Percentiles rank a stretch among this genome's conserved stretches.
These are phyloP conservation scores for Thielaviopsis populi DNA, from an alignment of 2,329 filamentous ascomycete genomes.

Conservation along the genomic window DNA sequence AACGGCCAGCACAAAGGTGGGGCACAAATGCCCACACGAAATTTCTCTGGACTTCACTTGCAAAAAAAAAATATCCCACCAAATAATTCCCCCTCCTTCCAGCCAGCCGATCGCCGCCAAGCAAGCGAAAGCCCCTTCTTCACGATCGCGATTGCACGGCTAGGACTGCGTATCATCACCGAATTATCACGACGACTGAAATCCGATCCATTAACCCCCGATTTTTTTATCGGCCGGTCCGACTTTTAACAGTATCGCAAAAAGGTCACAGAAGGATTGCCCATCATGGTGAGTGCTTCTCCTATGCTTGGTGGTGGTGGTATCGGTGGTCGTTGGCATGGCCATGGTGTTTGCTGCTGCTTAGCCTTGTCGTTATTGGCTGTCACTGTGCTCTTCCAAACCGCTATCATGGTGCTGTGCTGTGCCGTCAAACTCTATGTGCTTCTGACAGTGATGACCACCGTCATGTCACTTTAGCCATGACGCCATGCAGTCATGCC, in stretches of 20 bases:
- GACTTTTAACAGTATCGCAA: conserved; percentile 6
- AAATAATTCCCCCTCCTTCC: conserved; percentile 12
- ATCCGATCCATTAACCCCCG: conserved; percentile 1
- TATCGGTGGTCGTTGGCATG: background rate
- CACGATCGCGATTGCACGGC: conserved; percentile 11
- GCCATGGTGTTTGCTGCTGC: background rate
- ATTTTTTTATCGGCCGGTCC: conserved; percentile 10
- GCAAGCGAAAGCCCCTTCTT: conserved; percentile 15
- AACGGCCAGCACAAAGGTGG: conserved; percentile 5
- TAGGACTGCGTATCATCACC: conserved; percentile 3
- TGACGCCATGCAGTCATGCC: background rate
- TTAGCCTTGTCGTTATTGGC: background rate
- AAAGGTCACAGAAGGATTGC: conserved; percentile 17
- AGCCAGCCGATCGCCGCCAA: conserved; percentile 6
- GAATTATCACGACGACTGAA: conserved; percentile 5
- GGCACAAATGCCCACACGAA: conserved; percentile 13
- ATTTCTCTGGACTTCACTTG: conserved; percentile 8
- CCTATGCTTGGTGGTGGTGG: background rate
- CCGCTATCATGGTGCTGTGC: background rate
- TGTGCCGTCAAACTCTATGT: background rate
- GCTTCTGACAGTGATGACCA: background rate
- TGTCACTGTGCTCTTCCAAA: background rate
- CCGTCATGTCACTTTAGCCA: background rate
- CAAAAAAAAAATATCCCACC: conserved; percentile 14
- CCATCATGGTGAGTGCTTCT: conserved; percentile 23